Base-by-base conservation (phyloP, 352 stramenopile genomes). In the Globisporangium heterothallicum region DNA sequence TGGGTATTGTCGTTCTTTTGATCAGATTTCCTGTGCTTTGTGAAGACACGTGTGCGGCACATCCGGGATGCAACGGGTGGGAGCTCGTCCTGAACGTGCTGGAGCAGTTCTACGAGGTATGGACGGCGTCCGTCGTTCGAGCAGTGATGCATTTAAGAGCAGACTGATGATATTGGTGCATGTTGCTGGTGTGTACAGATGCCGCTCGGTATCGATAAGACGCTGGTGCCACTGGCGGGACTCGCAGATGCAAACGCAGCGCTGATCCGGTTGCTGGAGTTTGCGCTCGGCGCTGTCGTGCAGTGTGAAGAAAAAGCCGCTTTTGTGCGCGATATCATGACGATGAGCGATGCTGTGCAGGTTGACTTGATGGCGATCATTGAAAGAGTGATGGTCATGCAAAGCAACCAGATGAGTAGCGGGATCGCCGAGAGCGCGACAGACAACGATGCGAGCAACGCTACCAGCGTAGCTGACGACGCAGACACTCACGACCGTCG, bases 271-370 rank as follows among this genome's bases (percentile, higher is more conserved):
- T 32, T 77, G 4, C 52, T 87, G 41, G 72, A 78, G 58, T 64
- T 83, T 5, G 40, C 68, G n/a, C 52, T 89, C 18, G 62, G 59
- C 2, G 76, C 72, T 21, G 58, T 80, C 0, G 76, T 89, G 19
- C 78, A 85, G 54, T 74, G 78, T 25, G 73, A 85, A 21, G 43
- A 66, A 13, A 83, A 83, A 25, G 58, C 66, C 18, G 56, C 29
- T 18, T 87, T 86, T 41, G 73, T 89, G 6, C 72, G 72, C 22
- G 78, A 87, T 38, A 89, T 88, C 58, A 53, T 85, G 65, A 59
- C 53, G 32, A 78, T 89, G 70, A 61, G 77, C 35, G 68, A 81
- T n/a, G 61, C 48, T 0, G 72, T 81, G 5, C 78, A 89, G 51
- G 66, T 70, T 2, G 66, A 85, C 50, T 62, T 89, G n/a, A 86